A percentile compares a stretch with the other conserved stretches of the same genome.
phyloP scores from a whole-genome alignment of 768 basidiomycete genomes.

The Psilocybe tampanensis region DNA sequence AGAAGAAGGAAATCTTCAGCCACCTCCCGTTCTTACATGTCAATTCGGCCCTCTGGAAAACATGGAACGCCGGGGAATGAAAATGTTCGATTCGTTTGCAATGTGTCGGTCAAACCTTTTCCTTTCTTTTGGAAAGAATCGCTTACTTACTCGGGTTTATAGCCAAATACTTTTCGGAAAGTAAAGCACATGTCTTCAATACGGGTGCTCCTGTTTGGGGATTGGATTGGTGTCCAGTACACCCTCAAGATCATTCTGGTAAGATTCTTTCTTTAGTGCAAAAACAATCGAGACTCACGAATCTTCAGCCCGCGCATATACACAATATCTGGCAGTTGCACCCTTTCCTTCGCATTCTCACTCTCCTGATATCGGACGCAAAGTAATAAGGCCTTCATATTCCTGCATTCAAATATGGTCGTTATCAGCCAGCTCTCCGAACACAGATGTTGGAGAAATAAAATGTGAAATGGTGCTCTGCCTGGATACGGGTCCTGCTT shows the following conservation, averaged over 20 bases:
- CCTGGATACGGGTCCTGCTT: slow-evolving; percentile 76
- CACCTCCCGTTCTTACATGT: slow-evolving; percentile 60
- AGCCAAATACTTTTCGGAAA: slow-evolving; percentile 66
- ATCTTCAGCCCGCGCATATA: slow-evolving; percentile 49
- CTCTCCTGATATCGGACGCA: slow-evolving; percentile 67
- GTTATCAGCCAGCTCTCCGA: slow-evolving; percentile 24
- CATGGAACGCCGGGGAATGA: slow-evolving; percentile 51
- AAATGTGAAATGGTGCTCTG: slow-evolving; percentile 86
- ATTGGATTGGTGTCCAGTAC: slow-evolving; percentile 91
- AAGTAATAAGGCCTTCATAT: slow-evolving; percentile 51
- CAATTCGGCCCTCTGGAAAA: slow-evolving; percentile 64
- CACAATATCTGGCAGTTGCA: slow-evolving; percentile 85
- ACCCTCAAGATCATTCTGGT: slow-evolving; percentile 59
- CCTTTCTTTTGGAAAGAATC: neutral
- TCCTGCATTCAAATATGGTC: slow-evolving; percentile 92
- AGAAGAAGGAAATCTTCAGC: slow-evolving; percentile 50
- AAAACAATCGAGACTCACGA: neutral
- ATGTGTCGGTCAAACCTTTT: slow-evolving; percentile 49
- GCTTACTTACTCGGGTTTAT: slow-evolving; percentile 5
- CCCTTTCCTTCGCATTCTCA: slow-evolving; percentile 69
- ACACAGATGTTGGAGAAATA: slow-evolving; percentile 48
- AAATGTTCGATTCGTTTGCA: slow-evolving; percentile 56
- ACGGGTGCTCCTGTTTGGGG: slow-evolving; percentile 92
- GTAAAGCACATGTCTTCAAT: slow-evolving; percentile 73
- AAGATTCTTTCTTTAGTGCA: neutral